Conservation (phyloP, 106 monocot genomes). For the Dendrobium officinale region DNA sequence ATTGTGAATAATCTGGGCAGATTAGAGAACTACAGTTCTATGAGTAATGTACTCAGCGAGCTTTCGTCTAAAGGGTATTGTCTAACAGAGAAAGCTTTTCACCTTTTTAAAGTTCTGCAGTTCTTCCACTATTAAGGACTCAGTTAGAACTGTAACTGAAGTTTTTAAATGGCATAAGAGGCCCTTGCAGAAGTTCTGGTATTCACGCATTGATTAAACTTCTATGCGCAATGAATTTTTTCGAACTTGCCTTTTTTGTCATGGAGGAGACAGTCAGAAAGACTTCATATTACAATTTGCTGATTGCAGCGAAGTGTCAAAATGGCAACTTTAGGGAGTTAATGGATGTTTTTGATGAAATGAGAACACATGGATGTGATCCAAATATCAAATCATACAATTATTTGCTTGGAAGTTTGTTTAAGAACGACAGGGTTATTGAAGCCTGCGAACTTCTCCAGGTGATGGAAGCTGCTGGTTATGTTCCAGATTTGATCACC, state of each 20-base stretch:
- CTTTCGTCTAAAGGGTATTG: slow-evolving; percentile 35
- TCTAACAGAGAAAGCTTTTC: slow-evolving; percentile 54
- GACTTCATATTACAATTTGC: slow-evolving; percentile 49
- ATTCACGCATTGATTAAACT: slow-evolving; percentile 53
- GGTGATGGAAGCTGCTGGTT: slow-evolving; percentile 50
- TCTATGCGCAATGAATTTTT: slow-evolving; percentile 33
- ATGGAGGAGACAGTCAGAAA: slow-evolving; percentile 43
- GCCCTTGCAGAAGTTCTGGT: slow-evolving; percentile 58
- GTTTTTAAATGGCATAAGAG: slow-evolving; percentile 22
- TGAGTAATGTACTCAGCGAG: slow-evolving; percentile 28
- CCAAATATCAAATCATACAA: slow-evolving; percentile 59
- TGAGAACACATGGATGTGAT: slow-evolving; percentile 38
- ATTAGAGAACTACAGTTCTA: slow-evolving; percentile 32
- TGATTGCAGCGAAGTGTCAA: slow-evolving; percentile 59
- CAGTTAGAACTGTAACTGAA: slow-evolving; percentile 17
- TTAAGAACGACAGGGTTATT: slow-evolving; percentile 42
- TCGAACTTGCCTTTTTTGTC: slow-evolving; percentile 44
- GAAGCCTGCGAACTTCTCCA: slow-evolving; percentile 61
- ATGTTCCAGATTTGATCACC: slow-evolving; percentile 40
- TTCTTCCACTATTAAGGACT: slow-evolving; percentile 11
- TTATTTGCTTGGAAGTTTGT: slow-evolving; percentile 70
- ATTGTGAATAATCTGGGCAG: slow-evolving; percentile 58
- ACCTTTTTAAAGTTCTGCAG: slow-evolving; percentile 21
- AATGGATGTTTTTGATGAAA: slow-evolving; percentile 50
- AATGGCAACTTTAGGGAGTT: slow-evolving; percentile 38